Conservation (phyloP, 2,329 filamentous ascomycete species). For the Venturia oleaginea region DNA sequence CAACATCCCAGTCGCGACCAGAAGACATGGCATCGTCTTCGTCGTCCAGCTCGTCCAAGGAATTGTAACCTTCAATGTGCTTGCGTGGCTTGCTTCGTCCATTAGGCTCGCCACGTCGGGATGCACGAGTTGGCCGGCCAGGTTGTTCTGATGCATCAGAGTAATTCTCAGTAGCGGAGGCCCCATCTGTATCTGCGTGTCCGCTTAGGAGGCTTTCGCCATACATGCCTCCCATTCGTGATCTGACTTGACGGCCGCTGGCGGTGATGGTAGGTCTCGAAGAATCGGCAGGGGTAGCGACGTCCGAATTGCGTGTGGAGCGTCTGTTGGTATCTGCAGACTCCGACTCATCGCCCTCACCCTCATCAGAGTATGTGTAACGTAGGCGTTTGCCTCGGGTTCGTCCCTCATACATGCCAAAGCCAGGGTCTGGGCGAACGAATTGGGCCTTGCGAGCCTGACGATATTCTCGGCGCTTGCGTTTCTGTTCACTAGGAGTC, state of each 20-base stretch:
- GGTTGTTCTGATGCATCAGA: conserved; percentile 34
- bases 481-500: conserved; percentile 56
- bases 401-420: conserved; percentile 90
- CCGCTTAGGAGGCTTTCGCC: conserved; percentile 52
- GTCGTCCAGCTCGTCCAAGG: conserved; percentile 56
- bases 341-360: conserved; percentile 59
- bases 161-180: conserved; percentile 34
- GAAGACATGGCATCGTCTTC: conserved; percentile 52
- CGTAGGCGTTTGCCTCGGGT: conserved; percentile 93
- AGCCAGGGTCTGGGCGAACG: conserved; percentile 75
- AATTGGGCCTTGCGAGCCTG: conserved; percentile 79
- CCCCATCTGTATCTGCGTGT: conserved; percentile 33
- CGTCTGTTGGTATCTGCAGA: conserved; percentile 31
- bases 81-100: conserved; percentile 35
- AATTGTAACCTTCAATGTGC: conserved; percentile 47
- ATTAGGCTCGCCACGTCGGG: conserved; percentile 22
- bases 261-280: conserved; percentile 61
- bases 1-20: conserved; percentile 62
- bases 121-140: conserved; percentile 30
- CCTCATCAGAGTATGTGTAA: conserved; percentile 91
- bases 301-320: conserved; percentile 58
- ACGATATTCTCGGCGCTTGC: conserved; percentile 85
- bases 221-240: conserved; percentile 54
- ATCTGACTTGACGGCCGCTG: conserved; percentile 76
- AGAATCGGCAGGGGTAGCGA: conserved; percentile 62